These are phyloP conservation scores for Lizonia empirigonia DNA, from an alignment of 2,329 filamentous ascomycete genomes.

Conservation along the genomic window DNA sequence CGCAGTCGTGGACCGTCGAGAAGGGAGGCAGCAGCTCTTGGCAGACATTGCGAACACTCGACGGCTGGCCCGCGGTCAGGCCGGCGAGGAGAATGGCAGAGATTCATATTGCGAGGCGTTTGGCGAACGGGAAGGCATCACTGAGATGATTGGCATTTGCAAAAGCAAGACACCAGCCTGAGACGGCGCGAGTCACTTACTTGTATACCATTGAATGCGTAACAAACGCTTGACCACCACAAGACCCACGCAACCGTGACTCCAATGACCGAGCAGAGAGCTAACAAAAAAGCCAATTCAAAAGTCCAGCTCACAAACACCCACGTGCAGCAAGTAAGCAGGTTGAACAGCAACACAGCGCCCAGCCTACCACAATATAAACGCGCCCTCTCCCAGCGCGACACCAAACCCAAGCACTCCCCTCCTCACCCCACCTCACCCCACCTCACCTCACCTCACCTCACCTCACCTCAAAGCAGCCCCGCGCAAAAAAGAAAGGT, in stretches of 20 bases:
- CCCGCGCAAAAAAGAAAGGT: conserved; percentile 7
- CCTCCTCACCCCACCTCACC: no score
- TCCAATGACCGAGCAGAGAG: background rate
- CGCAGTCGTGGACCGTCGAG: background rate
- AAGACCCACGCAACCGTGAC: background rate
- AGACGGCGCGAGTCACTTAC: background rate
- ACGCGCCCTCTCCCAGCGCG: no score
- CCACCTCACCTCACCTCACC: no score
- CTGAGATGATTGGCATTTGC: conserved; percentile 19
- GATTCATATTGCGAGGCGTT: conserved; percentile 40
- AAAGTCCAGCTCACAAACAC: no score
- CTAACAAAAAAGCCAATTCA: no score
- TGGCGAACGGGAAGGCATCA: conserved; percentile 28
- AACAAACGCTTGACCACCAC: background rate
- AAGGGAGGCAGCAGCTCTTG: background rate
- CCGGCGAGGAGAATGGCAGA: conserved; percentile 3
- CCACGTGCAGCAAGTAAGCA: no score
- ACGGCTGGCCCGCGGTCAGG: background rate
- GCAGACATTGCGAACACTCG: background rate
- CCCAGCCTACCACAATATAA: no score
- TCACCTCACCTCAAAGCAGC: background rate
- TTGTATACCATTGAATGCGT: conserved; percentile 19
- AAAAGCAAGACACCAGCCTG: conserved; percentile 12
- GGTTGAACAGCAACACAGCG: no score
- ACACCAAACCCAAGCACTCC: no score